phyloP scores from a whole-genome alignment of 371 early-diverging fungal genomes.

The Lichtheimia corymbifera region DNA sequence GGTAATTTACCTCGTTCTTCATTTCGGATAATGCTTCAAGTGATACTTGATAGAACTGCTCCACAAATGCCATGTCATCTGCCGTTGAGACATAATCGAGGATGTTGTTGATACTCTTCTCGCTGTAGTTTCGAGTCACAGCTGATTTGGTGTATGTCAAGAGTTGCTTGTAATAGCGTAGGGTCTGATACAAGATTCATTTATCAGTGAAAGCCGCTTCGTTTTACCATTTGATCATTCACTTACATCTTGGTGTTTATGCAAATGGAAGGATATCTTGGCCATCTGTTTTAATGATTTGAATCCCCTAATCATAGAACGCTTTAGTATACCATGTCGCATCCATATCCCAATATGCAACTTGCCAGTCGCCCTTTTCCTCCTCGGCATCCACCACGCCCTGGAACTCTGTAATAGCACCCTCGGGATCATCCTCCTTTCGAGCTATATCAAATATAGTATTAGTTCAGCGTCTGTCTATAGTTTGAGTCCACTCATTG shows the following conservation, averaged over 20 bases:
- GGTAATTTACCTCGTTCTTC: conserved; percentile 72
- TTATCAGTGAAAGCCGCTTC: no score
- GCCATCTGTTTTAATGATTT: conserved; percentile 93
- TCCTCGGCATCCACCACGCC: conserved; percentile 81
- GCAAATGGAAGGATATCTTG: conserved; percentile 79
- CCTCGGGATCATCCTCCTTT: conserved; percentile 83
- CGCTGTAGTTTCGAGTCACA: conserved; percentile 90
- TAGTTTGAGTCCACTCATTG: neutral
- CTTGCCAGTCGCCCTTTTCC: conserved; percentile 84
- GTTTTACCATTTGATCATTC: neutral
- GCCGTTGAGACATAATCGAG: conserved; percentile 82
- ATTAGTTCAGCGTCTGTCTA: neutral
- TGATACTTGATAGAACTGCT: conserved; percentile 83
- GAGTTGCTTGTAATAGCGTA: conserved; percentile 76
- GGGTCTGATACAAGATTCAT: conserved; percentile 51
- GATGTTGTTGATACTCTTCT: conserved; percentile 95
- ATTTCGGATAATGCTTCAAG: conserved; percentile 71
- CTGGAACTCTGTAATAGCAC: conserved; percentile 81
- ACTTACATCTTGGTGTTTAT: conserved; percentile 64
- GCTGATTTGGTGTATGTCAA: conserved; percentile 80
- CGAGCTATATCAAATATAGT: conserved; percentile 33
- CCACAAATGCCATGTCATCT: conserved; percentile 78
- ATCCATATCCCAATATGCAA: no score
- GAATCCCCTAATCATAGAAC: conserved; percentile 75
- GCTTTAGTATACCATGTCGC: no score